These are phyloP conservation scores for Onygenales sp. DNA, from an alignment of 2,329 filamentous ascomycete species.

Conservation along the genomic window DNA sequence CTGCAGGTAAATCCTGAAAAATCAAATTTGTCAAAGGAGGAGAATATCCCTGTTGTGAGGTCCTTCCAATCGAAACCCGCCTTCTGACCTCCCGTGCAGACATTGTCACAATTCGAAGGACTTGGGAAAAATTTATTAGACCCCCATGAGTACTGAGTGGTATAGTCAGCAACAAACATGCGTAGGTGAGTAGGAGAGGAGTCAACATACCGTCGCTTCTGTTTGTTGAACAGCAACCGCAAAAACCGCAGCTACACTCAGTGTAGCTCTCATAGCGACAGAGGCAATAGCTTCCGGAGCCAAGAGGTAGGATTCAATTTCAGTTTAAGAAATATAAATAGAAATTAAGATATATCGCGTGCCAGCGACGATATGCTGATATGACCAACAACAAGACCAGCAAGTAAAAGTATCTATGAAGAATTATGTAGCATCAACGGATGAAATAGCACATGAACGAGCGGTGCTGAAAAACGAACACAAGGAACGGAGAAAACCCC, in stretches of 20 bases:
- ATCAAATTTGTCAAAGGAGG: constrained; percentile 59
- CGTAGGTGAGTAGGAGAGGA: not conserved
- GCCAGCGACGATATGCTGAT: constrained; percentile 9
- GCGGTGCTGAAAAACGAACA: not conserved
- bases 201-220: constrained; percentile 15
- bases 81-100: constrained; percentile 62
- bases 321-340: constrained; percentile 2
- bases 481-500: not conserved
- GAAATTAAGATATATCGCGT: constrained; percentile 7
- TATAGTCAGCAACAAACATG: constrained; percentile 1
- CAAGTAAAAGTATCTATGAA: not conserved
- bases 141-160: constrained; percentile 35
- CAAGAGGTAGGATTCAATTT: not conserved
- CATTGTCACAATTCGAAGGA: constrained; percentile 65
- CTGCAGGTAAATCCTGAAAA: constrained; percentile 66
- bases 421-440: not conserved
- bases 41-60: constrained; percentile 53
- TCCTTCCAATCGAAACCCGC: constrained; percentile 63
- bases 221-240: constrained; percentile 17
- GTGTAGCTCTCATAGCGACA: constrained; percentile 15
- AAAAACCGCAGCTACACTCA: constrained; percentile 11
- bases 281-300: not conserved
- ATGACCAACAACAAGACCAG: not conserved
- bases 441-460: not conserved
- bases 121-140: constrained; percentile 50